Percentiles rank a stretch among this genome's conserved stretches.
phyloP scores from a whole-genome alignment of 192 early-diverging fungal genomes.

The Umbelopsis ramanniana region DNA sequence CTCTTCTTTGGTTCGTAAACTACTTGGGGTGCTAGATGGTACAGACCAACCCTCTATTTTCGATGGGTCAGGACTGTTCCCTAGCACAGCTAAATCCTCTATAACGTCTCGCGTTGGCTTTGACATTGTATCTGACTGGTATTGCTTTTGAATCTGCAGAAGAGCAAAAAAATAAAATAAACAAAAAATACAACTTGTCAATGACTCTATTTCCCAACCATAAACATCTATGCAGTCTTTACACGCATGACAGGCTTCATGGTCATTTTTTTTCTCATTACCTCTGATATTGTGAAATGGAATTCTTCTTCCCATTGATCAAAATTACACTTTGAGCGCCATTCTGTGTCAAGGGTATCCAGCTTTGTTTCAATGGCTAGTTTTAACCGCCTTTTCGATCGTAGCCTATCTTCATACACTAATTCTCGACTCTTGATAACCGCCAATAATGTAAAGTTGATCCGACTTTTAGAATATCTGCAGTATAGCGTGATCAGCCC shows the following conservation, averaged over 20 bases:
- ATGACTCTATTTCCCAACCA: neutral
- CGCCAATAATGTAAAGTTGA: constrained; percentile 25
- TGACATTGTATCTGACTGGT: constrained; percentile 11
- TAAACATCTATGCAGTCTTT: neutral
- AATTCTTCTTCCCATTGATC: constrained; percentile 41
- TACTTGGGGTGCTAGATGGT: neutral
- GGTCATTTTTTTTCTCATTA: constrained; percentile 5
- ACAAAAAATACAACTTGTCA: constrained; percentile 12
- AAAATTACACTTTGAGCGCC: constrained; percentile 27
- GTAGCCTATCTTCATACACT: constrained; percentile 39
- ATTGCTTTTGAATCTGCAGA: constrained; percentile 27
- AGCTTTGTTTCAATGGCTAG: constrained; percentile 33
- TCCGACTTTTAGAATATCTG: constrained; percentile 12
- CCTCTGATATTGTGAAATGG: constrained; percentile 30
- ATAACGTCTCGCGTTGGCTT: constrained; percentile 22
- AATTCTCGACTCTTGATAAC: constrained; percentile 26
- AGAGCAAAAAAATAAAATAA: neutral
- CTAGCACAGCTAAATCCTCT: constrained; percentile 31
- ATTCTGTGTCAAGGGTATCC: constrained; percentile 32
- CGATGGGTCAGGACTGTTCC: neutral
- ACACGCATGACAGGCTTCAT: neutral
- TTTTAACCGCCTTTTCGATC: constrained; percentile 27
- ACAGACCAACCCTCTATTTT: neutral
- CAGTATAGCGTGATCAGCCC: neutral
- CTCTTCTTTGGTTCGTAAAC: constrained; percentile 6